Percentiles rank a stretch among this genome's conserved stretches.
Evolutionary conservation across 208 protist genomes (phyloP).

Genomic region (Trypanosoma melophagium): DNA sequence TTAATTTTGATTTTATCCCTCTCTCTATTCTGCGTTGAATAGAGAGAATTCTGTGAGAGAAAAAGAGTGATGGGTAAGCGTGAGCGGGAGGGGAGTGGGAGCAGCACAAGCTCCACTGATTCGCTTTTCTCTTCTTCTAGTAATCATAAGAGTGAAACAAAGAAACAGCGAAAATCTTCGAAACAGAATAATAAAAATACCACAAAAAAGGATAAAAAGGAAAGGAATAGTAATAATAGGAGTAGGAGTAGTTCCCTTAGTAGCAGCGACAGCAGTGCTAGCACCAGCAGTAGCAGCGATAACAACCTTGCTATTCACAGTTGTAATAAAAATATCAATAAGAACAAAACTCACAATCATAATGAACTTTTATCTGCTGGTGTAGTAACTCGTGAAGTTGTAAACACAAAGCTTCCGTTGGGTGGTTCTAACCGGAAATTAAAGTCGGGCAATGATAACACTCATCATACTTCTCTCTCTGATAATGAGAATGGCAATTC

Average conservation of each 20-base stretch:
- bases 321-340: not conserved
- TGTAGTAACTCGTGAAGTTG: too few species aligned
- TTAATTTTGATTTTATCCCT: slow-evolving; percentile 1
- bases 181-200: not conserved
- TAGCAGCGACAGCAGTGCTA: not conserved
- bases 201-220: slow-evolving; percentile 15
- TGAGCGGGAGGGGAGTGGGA: slow-evolving; percentile 23
- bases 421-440: not conserved
- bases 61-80: slow-evolving; percentile 21
- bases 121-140: slow-evolving; percentile 29
- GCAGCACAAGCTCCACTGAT: slow-evolving; percentile 27
- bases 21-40: not conserved
- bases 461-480: not conserved
- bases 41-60: not conserved
- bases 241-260: slow-evolving; percentile 4
- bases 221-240: slow-evolving; percentile 16
- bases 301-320: slow-evolving; percentile 1
- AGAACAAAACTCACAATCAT: not conserved
- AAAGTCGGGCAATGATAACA: not conserved
- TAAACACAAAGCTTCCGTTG: not conserved
- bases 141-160: slow-evolving; percentile 5
- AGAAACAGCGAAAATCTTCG: not conserved
- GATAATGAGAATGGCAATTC: not conserved
- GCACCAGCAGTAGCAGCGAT: not conserved
- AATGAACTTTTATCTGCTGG: not conserved